Evolutionary conservation across 176 grass and related monocot genomes (phyloP), one percentile per base, ranked within the genome.

Genomic region (Chrysopogon serrulatus): DNA sequence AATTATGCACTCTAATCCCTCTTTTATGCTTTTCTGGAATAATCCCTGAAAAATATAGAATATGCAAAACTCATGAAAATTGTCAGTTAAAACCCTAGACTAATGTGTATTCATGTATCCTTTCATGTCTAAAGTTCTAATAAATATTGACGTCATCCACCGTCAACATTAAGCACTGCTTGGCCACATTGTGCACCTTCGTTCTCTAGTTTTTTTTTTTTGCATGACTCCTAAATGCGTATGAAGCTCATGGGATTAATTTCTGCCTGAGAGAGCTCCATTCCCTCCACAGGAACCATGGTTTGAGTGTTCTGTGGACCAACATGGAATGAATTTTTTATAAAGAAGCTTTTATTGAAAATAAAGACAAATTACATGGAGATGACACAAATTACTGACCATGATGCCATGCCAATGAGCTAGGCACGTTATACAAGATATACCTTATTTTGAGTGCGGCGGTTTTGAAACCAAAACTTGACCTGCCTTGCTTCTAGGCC

Each of bases 391-490:
- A 7, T 54, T 53, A 53, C 19, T 23, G 19, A 23, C 49, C 1
- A 8, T 36, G 35, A 36, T 53, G 6, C 18, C 49, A 53, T 8
- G 7, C 4, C 6, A 54, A 2, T 21, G 2, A 53, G 49, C 49
- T 53, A 23, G 18, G 51, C 8, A 54, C 6, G 1, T 49, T 49
- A 49, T 49, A 19, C 5, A 53, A 26, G 21, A 27, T 7, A 1
- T 63, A 83, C 71, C 86, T 82, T 87, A 0, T 0, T 47, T 10
- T 68, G 6, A 12, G 65, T 21, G 42, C 86, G 79, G 6, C 65
- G n/a, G 34, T 88, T 88, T n/a, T 88, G 86, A 27, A 88, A 88
- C 86, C 86, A 88, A 24, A 72, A 49, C 21, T 71, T 83, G 65
- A 88, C 59, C 42, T 88, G 73, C 10, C 0, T 0, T 13, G 11